These are phyloP conservation scores for Venturia effusa DNA, from an alignment of 2,329 filamentous ascomycete species.

Conservation along the genomic window DNA sequence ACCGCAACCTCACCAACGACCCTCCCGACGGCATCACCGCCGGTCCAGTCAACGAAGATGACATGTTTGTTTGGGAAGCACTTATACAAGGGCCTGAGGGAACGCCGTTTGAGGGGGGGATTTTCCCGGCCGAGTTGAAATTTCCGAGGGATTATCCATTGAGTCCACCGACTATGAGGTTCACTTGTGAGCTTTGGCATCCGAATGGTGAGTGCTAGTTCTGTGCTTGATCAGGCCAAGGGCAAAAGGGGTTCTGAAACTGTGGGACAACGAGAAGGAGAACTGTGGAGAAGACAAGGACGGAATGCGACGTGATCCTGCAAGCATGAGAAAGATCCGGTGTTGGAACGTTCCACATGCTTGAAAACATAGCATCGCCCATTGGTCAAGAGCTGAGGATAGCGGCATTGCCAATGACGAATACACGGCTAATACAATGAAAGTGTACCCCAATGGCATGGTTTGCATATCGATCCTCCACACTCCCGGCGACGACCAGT, in stretches of 20 bases:
- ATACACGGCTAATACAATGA: neutral
- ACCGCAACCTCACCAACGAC: constrained; percentile 85
- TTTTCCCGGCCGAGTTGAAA: constrained; percentile 88
- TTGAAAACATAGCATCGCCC: no score
- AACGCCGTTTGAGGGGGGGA: constrained; percentile 71
- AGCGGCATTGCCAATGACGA: constrained; percentile 7
- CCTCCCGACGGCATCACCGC: constrained; percentile 97
- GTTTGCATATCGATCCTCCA: constrained; percentile 99
- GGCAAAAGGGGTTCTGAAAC: no score
- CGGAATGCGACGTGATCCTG: no score
- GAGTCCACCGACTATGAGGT: constrained; percentile 91
- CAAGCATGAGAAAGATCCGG: no score
- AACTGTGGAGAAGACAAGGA: neutral
- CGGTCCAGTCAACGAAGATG: constrained; percentile 84
- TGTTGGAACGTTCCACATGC: no score
- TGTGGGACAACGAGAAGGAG: neutral
- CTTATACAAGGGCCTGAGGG: constrained; percentile 91
- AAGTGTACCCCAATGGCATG: constrained; percentile 82
- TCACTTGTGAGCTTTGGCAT: constrained; percentile 89
- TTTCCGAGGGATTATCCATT: constrained; percentile 97
- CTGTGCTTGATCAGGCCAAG: neutral
- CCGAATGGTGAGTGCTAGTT: constrained; percentile 63
- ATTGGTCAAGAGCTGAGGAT: no score
- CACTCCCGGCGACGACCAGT: constrained; percentile 90
- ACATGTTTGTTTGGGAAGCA: constrained; percentile 93